Conservation (phyloP, 208 protist genomes). For the Naegleria gruberi region DNA sequence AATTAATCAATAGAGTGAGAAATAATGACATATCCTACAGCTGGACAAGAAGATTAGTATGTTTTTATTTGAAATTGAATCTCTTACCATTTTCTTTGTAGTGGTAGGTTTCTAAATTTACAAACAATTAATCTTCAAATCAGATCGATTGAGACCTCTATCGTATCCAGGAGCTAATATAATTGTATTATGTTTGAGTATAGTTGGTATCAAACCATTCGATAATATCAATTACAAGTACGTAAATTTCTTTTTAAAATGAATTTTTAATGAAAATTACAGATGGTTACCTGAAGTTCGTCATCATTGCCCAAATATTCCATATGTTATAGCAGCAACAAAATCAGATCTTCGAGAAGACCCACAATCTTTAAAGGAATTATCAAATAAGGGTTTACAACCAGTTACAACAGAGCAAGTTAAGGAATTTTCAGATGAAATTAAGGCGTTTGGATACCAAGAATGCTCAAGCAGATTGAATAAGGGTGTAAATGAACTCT, state of each 20-base stretch:
- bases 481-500: not conserved
- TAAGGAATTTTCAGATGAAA: not conserved
- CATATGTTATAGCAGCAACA: constrained; percentile 73
- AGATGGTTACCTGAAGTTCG: constrained; percentile 58
- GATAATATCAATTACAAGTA: not conserved
- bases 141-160: not conserved
- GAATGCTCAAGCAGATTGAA: not conserved
- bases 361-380: not conserved
- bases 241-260: too few relatives aligned
- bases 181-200: not conserved
- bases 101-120: too few relatives aligned
- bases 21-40: not conserved
- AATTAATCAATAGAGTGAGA: too few relatives aligned
- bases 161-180: not conserved
- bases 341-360: constrained; percentile 73
- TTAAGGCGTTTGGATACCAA: not conserved
- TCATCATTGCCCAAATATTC: constrained; percentile 56
- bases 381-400: not conserved
- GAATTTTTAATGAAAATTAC: too few relatives aligned
- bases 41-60: not conserved
- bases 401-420: not conserved
- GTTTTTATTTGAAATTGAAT: not conserved
- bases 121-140: not conserved
- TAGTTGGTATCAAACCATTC: not conserved
- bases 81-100: too few relatives aligned